Evolutionary conservation across 2,329 filamentous ascomycete genomes (phyloP).

Genomic region (Ilyonectria destructans): DNA sequence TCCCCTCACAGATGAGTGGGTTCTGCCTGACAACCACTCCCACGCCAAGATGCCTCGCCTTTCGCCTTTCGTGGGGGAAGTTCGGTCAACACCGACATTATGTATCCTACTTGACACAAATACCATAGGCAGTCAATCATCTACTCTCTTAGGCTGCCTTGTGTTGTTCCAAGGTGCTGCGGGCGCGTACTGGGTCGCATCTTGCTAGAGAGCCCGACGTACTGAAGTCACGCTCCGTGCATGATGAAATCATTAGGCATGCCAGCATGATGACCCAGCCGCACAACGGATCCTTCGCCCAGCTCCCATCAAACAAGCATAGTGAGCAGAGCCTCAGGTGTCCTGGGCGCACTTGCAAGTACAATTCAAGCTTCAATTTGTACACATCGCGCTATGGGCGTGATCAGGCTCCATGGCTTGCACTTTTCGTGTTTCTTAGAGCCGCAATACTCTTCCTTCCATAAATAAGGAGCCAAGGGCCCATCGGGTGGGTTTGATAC

Average conservation of each 20-base stretch:
- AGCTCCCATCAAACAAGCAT: neutral
- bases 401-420: no score
- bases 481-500: neutral
- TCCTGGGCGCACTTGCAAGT: neutral
- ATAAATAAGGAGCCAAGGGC: neutral
- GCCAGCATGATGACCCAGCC: neutral
- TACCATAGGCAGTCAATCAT: neutral
- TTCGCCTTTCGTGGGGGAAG: no score
- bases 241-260: neutral
- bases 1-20: neutral
- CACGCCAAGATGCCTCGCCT: neutral
- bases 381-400: no score
- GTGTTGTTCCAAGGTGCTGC: neutral
- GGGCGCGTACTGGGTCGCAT: slow-evolving; percentile 1
- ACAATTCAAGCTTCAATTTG: neutral
- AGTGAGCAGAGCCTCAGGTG: neutral
- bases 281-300: neutral
- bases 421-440: neutral
- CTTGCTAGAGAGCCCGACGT: no score
- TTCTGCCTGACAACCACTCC: neutral
- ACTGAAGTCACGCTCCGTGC: no score
- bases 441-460: neutral
- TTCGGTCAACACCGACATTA: neutral
- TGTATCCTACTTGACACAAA: neutral
- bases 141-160: neutral